Percentiles rank a stretch among this genome's conserved stretches.
These are phyloP conservation scores for Heterobasidion annosum DNA, from an alignment of 1,284 basidiomycete genomes.

Conservation along the genomic window DNA sequence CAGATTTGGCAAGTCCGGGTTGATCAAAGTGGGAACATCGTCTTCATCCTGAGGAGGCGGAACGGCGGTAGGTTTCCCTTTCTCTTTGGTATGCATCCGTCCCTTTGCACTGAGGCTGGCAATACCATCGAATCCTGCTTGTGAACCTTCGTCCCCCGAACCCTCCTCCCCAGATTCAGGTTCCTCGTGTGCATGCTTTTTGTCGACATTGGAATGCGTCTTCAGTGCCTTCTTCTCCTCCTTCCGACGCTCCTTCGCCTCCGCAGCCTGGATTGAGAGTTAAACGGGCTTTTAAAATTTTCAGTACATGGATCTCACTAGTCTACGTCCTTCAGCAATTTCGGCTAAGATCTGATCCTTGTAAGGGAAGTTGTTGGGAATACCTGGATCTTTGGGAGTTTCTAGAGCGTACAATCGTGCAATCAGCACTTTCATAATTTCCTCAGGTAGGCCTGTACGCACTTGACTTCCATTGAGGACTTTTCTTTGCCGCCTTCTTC, in stretches of 20 bases:
- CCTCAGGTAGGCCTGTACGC: constrained; percentile 24
- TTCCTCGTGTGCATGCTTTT: constrained; percentile 22
- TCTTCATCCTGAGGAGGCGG: constrained; percentile 28
- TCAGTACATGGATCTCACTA: constrained; percentile 30
- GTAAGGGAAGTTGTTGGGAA: constrained; percentile 96
- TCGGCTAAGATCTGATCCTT: constrained; percentile 96
- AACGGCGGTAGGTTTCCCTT: constrained; percentile 2
- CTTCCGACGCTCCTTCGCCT: constrained; percentile 59
- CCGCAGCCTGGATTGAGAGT: constrained; percentile 37
- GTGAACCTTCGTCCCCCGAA: constrained; percentile 4
- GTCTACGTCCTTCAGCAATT: constrained; percentile 70
- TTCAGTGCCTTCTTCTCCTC: constrained; percentile 47
- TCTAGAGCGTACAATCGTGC: constrained; percentile 24
- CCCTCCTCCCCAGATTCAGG: constrained; percentile 19
- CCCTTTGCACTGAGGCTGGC: constrained; percentile 32
- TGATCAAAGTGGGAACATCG: constrained; percentile 52
- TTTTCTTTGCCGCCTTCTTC: constrained; percentile 76
- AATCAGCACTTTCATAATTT: background rate
- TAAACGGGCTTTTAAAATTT: background rate
- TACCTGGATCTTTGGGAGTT: constrained; percentile 86
- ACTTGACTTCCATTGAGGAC: constrained; percentile 89
- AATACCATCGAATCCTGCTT: constrained; percentile 27
- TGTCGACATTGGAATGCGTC: constrained; percentile 14
- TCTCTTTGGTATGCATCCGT: constrained; percentile 16
- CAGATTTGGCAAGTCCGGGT: constrained; percentile 60